Base-by-base conservation (phyloP, 2,329 filamentous ascomycete genomes). In the Zalaria sp. region DNA sequence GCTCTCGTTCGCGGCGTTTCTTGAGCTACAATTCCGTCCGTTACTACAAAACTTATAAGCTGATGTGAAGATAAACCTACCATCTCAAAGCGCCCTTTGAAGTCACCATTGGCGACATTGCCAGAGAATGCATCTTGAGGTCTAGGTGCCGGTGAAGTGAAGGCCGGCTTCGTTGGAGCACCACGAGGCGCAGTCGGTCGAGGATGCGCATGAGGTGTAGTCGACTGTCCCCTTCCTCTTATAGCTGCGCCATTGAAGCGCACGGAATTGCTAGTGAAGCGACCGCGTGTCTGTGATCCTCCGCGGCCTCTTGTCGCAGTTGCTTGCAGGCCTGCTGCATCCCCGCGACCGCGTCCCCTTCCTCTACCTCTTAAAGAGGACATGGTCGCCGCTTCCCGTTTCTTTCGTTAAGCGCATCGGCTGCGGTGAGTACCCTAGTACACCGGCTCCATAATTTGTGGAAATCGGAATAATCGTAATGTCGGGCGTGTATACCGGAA, bases 1-100 rank as follows among this genome's bases (percentile, higher is more conserved):
- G 64, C 52, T 74, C 64, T 42, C 57, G 61, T 43, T 70, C 65
- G 40, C 72, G 67, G 43, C 64, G 57, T 46, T 64, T 54, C 61
- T 72, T 72, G 49, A 64, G 59, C 61, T 63, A 51, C 47, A 51
- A 18, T 25, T 27, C 25, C 25, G 35, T 28, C 26, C 5, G 25
- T 11, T 38, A 7, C 25, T 9, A 8, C 25, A 25, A 5, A 26
- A 7, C 36, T 36, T 26, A 39, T 41, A 34, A 43, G 38, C 39
- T 41, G 25, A 37, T 32, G 38, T 27, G 25, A 35, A 5, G 35
- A 25, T 39, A 27, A n/a, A 37, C 41, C 31, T 46, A 41, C 44
- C 28, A 39, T 39, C 29, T 41, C 32, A 25, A 38, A 41, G 38
- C 43, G 43, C 27, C 41, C 38, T 34, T 39, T 29, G 32, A 40